phyloP scores from a whole-genome alignment of 345 rosid genomes.

The Linum lewisii region DNA sequence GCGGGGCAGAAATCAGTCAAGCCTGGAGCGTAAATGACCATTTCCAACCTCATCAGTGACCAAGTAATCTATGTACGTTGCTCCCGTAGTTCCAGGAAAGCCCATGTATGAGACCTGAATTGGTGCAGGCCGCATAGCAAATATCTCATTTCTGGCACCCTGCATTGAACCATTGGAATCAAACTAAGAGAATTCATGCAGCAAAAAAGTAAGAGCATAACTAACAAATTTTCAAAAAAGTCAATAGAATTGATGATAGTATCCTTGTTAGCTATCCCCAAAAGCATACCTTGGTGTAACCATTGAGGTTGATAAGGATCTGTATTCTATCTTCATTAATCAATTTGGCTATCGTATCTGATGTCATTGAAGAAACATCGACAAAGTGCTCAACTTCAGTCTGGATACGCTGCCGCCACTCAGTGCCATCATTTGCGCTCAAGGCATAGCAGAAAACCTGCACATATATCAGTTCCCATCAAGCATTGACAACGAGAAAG shows the following conservation, averaged over 20 bases:
- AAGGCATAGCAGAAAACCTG: constrained; percentile 95
- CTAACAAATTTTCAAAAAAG: neutral
- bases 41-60: constrained; percentile 85
- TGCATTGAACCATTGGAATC: constrained; percentile 16
- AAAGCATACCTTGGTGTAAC: constrained; percentile 72
- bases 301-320: constrained; percentile 84
- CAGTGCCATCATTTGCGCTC: constrained; percentile 92
- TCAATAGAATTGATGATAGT: neutral
- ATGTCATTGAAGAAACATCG: constrained; percentile 82
- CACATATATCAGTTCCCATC: constrained; percentile 7
- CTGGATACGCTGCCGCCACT: constrained; percentile 89
- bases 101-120: constrained; percentile 99
- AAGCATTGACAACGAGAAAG: constrained; percentile 8
- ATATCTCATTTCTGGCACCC: constrained; percentile 99
- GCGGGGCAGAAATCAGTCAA: neutral
- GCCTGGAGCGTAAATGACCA: neutral
- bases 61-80: constrained; percentile 83
- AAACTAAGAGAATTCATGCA: neutral
- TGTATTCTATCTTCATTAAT: constrained; percentile 84
- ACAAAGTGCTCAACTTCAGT: constrained; percentile 88
- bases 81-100: constrained; percentile 98
- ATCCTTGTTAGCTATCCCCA: neutral
- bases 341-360: constrained; percentile 74
- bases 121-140: constrained; percentile 98
- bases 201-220: neutral